Conservation (phyloP, 192 early-diverging fungal genomes). For the Backusella tarrabulga region DNA sequence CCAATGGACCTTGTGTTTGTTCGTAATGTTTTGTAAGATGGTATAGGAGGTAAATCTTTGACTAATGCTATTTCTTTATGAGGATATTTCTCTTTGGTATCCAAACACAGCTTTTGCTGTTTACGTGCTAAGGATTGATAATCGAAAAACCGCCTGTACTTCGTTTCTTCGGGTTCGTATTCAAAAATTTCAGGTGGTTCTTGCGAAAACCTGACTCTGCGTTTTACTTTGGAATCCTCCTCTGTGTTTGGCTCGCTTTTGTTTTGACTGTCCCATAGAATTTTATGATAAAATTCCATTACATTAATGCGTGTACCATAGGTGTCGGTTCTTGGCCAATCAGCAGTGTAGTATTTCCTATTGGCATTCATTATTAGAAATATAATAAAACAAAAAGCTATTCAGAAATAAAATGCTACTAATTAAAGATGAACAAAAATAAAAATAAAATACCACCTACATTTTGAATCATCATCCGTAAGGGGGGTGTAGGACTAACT, state of each 20-base stretch:
- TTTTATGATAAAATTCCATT: constrained; percentile 1
- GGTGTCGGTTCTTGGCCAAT: background rate
- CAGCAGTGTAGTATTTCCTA: background rate
- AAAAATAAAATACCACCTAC: background rate
- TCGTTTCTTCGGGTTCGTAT: background rate
- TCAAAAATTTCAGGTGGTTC: background rate
- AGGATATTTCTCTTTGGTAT: background rate
- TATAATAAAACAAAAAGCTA: background rate
- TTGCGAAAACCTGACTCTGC: constrained; percentile 1
- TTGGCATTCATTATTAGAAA: background rate
- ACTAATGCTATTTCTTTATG: background rate
- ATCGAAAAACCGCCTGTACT: background rate
- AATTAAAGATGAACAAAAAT: constrained; percentile 8
- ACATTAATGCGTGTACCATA: background rate
- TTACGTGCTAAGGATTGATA: background rate
- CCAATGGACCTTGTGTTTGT: background rate
- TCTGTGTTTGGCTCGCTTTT: background rate
- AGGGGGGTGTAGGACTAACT: background rate
- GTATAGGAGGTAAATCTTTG: background rate
- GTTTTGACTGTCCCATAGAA: background rate
- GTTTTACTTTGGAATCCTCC: background rate
- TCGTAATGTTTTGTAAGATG: background rate
- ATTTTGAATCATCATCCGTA: background rate
- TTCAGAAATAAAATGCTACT: background rate
- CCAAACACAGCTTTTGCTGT: background rate